These are phyloP conservation scores for Wallacemonas rigidus DNA, from an alignment of 208 protist species.

Conservation along the genomic window DNA sequence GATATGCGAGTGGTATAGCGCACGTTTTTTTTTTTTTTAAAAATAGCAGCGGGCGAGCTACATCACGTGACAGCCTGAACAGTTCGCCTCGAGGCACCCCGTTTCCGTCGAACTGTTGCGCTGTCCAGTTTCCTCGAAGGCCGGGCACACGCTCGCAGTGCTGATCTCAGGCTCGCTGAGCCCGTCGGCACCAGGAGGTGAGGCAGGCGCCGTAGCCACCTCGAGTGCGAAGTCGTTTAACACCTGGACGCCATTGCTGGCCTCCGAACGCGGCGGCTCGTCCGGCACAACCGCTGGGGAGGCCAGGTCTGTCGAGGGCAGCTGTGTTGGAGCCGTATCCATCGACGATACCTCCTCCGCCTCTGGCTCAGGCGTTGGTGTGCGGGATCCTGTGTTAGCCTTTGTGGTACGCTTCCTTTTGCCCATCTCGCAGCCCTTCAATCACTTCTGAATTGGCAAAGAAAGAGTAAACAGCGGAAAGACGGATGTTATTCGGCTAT, in stretches of 20 bases:
- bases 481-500: too few relatives aligned
- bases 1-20: too few relatives aligned
- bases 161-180: background rate
- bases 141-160: background rate
- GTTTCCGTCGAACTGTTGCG: background rate
- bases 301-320: background rate
- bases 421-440: background rate
- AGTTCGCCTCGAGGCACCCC: conserved; percentile 16
- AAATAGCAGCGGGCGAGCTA: too few relatives aligned
- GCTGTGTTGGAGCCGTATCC: background rate
- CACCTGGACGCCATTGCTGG: background rate
- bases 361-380: conserved; percentile 7
- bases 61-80: conserved; percentile 14
- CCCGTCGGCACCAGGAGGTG: background rate
- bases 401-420: conserved; percentile 9
- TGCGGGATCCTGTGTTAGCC: background rate
- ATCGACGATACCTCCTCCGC: background rate
- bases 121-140: background rate
- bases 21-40: too few relatives aligned
- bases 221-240: conserved; percentile 16
- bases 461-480: too few relatives aligned
- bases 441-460: background rate
- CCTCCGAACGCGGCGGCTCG: background rate
- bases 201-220: background rate
- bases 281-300: background rate